Evolutionary conservation across 768 basidiomycete genomes (phyloP).

Genomic region (Boletus sp.): DNA sequence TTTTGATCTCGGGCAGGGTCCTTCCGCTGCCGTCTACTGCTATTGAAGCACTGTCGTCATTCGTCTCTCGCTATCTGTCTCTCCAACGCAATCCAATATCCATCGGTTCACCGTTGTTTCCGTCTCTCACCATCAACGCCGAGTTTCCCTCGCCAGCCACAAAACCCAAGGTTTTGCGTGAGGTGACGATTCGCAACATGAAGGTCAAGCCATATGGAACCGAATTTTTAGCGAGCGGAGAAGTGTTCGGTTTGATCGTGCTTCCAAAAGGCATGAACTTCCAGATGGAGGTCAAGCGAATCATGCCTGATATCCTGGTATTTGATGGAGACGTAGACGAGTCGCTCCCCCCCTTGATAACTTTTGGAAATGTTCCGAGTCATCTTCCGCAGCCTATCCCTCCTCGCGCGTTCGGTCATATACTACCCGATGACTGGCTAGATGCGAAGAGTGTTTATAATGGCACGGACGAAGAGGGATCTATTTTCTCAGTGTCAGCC

Average conservation of each 20-base stretch:
- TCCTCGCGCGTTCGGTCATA: conserved; percentile 70
- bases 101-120: conserved; percentile 56
- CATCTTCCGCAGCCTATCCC: conserved; percentile 66
- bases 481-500: conserved; percentile 59
- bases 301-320: conserved; percentile 75
- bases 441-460: conserved; percentile 41
- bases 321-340: conserved; percentile 69
- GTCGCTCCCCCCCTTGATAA: background rate
- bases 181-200: conserved; percentile 79
- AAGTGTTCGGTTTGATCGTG: conserved; percentile 61
- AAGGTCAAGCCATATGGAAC: conserved; percentile 51
- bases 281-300: conserved; percentile 56
- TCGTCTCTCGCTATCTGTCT: conserved; percentile 66
- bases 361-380: conserved; percentile 38
- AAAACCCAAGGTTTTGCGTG: conserved; percentile 61
- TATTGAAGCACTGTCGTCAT: conserved; percentile 48
- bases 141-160: conserved; percentile 67
- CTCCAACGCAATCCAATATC: conserved; percentile 54
- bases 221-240: conserved; percentile 65
- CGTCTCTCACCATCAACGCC: conserved; percentile 44
- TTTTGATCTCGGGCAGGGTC: conserved; percentile 55
- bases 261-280: conserved; percentile 70
- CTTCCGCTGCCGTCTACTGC: conserved; percentile 50
- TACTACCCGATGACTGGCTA: conserved; percentile 72
- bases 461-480: conserved; percentile 47